Evolutionary conservation across 345 rosid species (phyloP).

Genomic region (Eucalyptus regnans): DNA sequence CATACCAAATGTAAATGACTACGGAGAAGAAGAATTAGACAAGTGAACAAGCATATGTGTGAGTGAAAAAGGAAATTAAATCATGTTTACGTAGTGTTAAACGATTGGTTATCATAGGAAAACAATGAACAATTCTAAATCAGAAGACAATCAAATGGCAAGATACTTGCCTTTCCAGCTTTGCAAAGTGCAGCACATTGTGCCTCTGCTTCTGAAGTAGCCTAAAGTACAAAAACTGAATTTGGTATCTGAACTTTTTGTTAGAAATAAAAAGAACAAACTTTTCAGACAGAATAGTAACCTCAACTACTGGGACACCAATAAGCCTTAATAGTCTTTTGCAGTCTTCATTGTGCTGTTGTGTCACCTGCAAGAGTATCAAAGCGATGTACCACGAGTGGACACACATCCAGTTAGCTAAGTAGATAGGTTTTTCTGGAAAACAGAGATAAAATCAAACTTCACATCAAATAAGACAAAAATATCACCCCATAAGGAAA

Average conservation of each 20-base stretch:
- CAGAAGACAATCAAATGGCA: neutral
- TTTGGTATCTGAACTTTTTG: neutral
- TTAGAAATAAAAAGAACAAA: neutral
- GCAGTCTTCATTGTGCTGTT: conserved; percentile 90
- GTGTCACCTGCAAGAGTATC: conserved; percentile 6
- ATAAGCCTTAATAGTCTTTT: neutral
- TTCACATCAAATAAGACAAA: too few relatives aligned
- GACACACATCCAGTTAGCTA: too few relatives aligned
- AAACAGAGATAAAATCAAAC: too few relatives aligned
- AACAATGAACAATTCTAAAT: too few relatives aligned
- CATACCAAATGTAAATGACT: neutral
- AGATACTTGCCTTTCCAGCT: conserved; percentile 54
- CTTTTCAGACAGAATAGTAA: neutral
- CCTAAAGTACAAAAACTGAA: conserved; percentile 23
- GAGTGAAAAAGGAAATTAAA: neutral
- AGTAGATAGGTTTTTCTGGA: too few relatives aligned
- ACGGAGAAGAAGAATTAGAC: neutral
- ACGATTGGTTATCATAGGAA: too few relatives aligned
- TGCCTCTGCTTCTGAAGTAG: conserved; percentile 92
- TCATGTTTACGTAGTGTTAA: too few relatives aligned
- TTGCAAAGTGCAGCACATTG: conserved; percentile 94
- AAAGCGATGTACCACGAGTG: too few relatives aligned
- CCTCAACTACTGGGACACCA: conserved; percentile 27
- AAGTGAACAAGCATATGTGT: neutral
- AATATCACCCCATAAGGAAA: rapidly evolving